Evolutionary conservation across 805 yeast genomes (phyloP).

Genomic region (Metschnikowia santaceciliae): DNA sequence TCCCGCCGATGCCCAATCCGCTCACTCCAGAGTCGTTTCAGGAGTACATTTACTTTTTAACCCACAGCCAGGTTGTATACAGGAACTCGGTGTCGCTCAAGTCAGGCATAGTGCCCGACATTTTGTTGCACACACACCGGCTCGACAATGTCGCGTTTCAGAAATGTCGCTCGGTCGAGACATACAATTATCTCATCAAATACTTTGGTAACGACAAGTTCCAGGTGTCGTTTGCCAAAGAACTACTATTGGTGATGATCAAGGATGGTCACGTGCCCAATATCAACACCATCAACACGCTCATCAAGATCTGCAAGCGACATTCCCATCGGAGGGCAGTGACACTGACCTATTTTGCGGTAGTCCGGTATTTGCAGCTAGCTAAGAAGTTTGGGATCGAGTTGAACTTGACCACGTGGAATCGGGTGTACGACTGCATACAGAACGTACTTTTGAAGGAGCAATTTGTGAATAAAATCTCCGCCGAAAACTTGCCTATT

Average conservation of each 20-base stretch:
- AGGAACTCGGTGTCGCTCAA: slow-evolving; percentile 30
- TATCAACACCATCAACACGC: slow-evolving; percentile 36
- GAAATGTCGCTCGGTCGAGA: slow-evolving; percentile 28
- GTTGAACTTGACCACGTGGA: slow-evolving; percentile 34
- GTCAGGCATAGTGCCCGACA: slow-evolving; percentile 35
- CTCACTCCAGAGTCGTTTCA: slow-evolving; percentile 27
- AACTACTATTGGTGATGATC: slow-evolving; percentile 37
- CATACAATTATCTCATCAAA: slow-evolving; percentile 38
- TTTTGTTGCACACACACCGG: slow-evolving; percentile 36
- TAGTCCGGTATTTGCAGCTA: slow-evolving; percentile 29
- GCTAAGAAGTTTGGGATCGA: slow-evolving; percentile 23
- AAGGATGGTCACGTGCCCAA: slow-evolving; percentile 40
- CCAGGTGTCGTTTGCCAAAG: slow-evolving; percentile 39
- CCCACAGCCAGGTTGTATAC: slow-evolving; percentile 32
- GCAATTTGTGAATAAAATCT: slow-evolving; percentile 29
- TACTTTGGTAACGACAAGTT: slow-evolving; percentile 39
- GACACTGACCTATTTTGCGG: slow-evolving; percentile 29
- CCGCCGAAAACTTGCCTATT: slow-evolving; percentile 30
- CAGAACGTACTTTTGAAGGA: slow-evolving; percentile 38
- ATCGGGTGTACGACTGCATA: slow-evolving; percentile 35
- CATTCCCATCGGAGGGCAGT: slow-evolving; percentile 32
- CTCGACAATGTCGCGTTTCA: slow-evolving; percentile 29
- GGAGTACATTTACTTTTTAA: slow-evolving; percentile 33
- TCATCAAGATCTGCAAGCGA: slow-evolving; percentile 28
- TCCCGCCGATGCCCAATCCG: slow-evolving; percentile 31